These are phyloP conservation scores for Linderniella brevidens DNA, from an alignment of 257 asterid species.

Conservation along the genomic window DNA sequence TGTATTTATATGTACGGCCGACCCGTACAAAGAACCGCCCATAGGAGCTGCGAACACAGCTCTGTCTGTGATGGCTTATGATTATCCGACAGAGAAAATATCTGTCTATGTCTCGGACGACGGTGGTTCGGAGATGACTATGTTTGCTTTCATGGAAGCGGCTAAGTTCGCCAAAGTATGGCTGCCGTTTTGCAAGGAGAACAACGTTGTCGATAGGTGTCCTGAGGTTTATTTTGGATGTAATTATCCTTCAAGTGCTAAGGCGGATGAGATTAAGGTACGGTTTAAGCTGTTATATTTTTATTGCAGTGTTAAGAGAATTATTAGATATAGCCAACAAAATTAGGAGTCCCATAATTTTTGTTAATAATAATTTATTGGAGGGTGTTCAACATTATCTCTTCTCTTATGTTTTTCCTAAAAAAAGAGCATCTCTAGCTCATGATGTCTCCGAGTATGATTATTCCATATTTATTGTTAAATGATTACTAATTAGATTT, in stretches of 20 bases:
- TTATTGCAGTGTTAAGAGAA: not conserved
- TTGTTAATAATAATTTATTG: too few relatives aligned
- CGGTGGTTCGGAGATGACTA: conserved; percentile 48
- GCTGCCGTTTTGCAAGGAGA: conserved; percentile 48
- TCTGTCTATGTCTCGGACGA: conserved; percentile 65
- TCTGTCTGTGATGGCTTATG: conserved; percentile 55
- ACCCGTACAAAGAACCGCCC: conserved; percentile 64
- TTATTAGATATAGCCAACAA: not conserved
- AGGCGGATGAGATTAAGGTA: conserved; percentile 18
- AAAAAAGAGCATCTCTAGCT: too few relatives aligned
- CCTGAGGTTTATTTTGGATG: conserved; percentile 33
- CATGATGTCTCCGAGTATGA: too few relatives aligned
- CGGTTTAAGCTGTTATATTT: not conserved
- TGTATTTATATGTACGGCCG: conserved; percentile 60
- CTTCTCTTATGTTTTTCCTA: too few relatives aligned
- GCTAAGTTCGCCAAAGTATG: conserved; percentile 39
- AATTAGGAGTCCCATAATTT: too few relatives aligned
- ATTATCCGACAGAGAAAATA: conserved; percentile 48
- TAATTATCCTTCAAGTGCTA: not conserved
- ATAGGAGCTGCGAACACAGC: conserved; percentile 38
- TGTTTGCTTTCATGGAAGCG: conserved; percentile 53
- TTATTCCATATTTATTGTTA: too few relatives aligned
- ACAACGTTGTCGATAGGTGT: conserved; percentile 24
- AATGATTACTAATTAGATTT: too few relatives aligned
- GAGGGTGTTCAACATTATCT: too few relatives aligned